Evolutionary conservation across 1,139 yeast species (phyloP), one percentile per base, ranked within the genome.

Genomic region (Pichia sp.): DNA sequence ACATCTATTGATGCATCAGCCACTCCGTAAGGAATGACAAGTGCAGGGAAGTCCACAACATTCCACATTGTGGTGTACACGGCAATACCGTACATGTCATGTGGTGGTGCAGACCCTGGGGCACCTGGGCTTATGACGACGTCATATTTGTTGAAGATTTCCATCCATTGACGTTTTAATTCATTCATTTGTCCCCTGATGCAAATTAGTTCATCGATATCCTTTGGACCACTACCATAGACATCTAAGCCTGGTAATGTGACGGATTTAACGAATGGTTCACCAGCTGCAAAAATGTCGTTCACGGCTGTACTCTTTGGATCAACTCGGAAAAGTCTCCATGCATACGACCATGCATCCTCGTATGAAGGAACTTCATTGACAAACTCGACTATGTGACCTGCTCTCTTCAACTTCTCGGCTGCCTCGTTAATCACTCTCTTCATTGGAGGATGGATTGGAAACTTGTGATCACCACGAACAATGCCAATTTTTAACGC

Each of bases 41-140:
- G 66, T 27, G 76, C 66, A 28, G 85, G 81, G 47, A 73, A 64
- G 51, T 78, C 85, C 46, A 77, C 58, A 37, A 77, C 51, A 54
- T 77, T 78, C 67, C 74, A 80, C 46, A 78, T 67, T 1, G 83
- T 59, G 10, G 86, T 78, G 61, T 80, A 80, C 32, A 70, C 68
- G 33, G 72, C 77, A 13, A 78, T 74, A 32, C 55, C 56, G 25
- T 49, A 49, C 19, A 45, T 41, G 19, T 46, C 44, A 33, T 53
- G 45, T 32, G 67, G 69, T 18, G 87, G 85, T 5, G 93, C 86
- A 31, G 78, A 82, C 40, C 80, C 80, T 40, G 72, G 72, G 52
- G 77, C 75, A 5, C 75, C 67, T 27, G 93, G 93, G 34, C 78
- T 64, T 32, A 83, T 59, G 38, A 83, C 65, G 50, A 77, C 73